Evolutionary conservation across 164 flowering plant species (phyloP).

Genomic region (Vitis riparia): DNA sequence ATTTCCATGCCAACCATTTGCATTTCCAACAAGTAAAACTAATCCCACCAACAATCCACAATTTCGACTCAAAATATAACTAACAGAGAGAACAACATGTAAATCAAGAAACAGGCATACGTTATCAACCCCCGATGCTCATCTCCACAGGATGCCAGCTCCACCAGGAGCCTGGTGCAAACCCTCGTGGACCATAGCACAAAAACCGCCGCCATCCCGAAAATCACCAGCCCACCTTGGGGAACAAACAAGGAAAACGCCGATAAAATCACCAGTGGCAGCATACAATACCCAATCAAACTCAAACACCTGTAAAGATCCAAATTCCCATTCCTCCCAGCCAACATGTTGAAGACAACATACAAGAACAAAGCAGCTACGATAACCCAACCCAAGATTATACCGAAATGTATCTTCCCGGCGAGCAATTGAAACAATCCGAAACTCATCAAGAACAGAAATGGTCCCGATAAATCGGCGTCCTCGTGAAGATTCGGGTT

Average conservation of each 20-base stretch:
- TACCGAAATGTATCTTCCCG: slow-evolving; percentile 89
- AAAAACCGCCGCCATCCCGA: slow-evolving; percentile 21
- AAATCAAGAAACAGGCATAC: slow-evolving; percentile 86
- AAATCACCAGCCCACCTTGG: slow-evolving; percentile 36
- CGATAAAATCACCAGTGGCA: slow-evolving; percentile 81
- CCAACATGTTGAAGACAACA: slow-evolving; percentile 79
- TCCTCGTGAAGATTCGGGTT: slow-evolving; percentile 61
- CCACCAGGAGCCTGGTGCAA: slow-evolving; percentile 67
- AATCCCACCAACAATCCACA: not conserved
- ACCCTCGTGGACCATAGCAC: slow-evolving; percentile 83
- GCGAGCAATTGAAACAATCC: slow-evolving; percentile 85
- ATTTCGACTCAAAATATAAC: slow-evolving; percentile 54
- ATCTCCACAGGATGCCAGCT: slow-evolving; percentile 67
- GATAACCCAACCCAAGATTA: slow-evolving; percentile 85
- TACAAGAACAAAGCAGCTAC: slow-evolving; percentile 73
- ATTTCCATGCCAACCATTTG: too few relatives aligned
- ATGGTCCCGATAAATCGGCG: slow-evolving; percentile 87
- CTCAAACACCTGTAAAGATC: slow-evolving; percentile 80
- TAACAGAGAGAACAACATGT: slow-evolving; percentile 71
- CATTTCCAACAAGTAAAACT: too few relatives aligned
- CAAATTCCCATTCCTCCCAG: slow-evolving; percentile 78
- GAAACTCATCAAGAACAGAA: slow-evolving; percentile 60
- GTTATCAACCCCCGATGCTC: slow-evolving; percentile 84
- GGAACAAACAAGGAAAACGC: slow-evolving; percentile 74
- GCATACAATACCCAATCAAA: slow-evolving; percentile 78